A percentile compares a stretch with the other conserved stretches of the same genome.
phyloP scores from a whole-genome alignment of 805 yeast genomes.

The Zygosaccharomyces gambellarensis region DNA sequence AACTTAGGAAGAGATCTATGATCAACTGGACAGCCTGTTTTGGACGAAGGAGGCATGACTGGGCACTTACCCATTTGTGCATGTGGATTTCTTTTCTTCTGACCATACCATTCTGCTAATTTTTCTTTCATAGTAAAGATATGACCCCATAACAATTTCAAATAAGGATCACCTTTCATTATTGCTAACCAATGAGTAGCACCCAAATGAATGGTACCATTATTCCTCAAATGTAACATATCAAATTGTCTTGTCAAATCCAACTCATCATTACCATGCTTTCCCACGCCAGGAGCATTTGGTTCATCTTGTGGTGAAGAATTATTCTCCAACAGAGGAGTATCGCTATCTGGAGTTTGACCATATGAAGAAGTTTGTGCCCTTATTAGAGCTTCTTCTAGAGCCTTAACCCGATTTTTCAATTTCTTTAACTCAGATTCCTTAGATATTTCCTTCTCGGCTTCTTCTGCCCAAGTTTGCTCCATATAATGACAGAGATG shows the following conservation, averaged over 20 bases:
- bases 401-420: constrained; percentile 48
- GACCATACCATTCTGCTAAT: constrained; percentile 32
- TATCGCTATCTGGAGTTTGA: constrained; percentile 21
- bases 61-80: constrained; percentile 21
- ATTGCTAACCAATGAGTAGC: constrained; percentile 57
- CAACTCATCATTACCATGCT: constrained; percentile 34
- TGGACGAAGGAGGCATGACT: constrained; percentile 14
- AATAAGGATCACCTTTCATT: constrained; percentile 54
- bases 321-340: constrained; percentile 8
- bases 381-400: constrained; percentile 45
- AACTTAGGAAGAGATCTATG: constrained; percentile 7
- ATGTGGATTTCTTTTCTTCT: constrained; percentile 18
- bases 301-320: constrained; percentile 7
- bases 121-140: constrained; percentile 41
- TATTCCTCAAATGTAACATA: constrained; percentile 41
- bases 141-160: constrained; percentile 51
- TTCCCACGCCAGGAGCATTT: constrained; percentile 9
- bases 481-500: constrained; percentile 55
- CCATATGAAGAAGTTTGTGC: constrained; percentile 21
- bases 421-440: constrained; percentile 47
- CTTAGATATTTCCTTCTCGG: constrained; percentile 46
- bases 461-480: constrained; percentile 53
- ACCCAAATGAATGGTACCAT: constrained; percentile 43
- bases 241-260: constrained; percentile 41
- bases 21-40: constrained; percentile 29